phyloP scores from a whole-genome alignment of 2,329 filamentous ascomycete species.

The Salinomyces thailandicus region DNA sequence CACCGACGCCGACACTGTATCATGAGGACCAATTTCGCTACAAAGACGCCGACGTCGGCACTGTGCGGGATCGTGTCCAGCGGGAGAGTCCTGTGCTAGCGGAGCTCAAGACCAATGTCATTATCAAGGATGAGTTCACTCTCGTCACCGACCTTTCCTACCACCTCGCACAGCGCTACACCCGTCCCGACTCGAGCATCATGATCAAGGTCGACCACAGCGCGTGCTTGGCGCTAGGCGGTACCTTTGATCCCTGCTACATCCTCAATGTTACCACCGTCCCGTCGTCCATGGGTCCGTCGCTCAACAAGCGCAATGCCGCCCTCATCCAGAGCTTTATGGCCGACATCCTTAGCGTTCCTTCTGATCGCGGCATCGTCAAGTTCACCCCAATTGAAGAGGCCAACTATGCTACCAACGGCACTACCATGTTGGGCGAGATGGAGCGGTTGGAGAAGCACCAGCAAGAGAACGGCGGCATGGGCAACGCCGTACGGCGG shows the following conservation, averaged over 20 bases:
- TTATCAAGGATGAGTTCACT: slow-evolving; percentile 61
- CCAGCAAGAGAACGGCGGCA: slow-evolving; percentile 28
- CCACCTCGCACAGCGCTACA: slow-evolving; percentile 63
- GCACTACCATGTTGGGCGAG: slow-evolving; percentile 58
- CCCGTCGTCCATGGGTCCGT: slow-evolving; percentile 55
- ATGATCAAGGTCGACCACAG: slow-evolving; percentile 68
- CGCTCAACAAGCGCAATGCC: slow-evolving; percentile 72
- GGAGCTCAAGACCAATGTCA: slow-evolving; percentile 41
- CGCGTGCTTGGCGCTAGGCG: slow-evolving; percentile 62
- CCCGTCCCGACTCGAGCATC: slow-evolving; percentile 61
- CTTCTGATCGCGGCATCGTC: slow-evolving; percentile 57
- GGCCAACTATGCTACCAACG: slow-evolving; percentile 60
- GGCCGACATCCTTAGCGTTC: slow-evolving; percentile 57
- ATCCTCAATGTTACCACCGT: slow-evolving; percentile 63
- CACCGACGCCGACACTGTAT: too few species aligned
- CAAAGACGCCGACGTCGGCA: slow-evolving; percentile 18
- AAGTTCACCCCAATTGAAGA: slow-evolving; percentile 61
- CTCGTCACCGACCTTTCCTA: slow-evolving; percentile 65
- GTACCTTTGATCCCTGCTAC: slow-evolving; percentile 70
- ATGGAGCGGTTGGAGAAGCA: slow-evolving; percentile 49
- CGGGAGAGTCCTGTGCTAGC: slow-evolving; percentile 39
- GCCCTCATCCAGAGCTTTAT: slow-evolving; percentile 68
- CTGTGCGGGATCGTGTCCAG: slow-evolving; percentile 30
- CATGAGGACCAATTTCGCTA: slow-evolving; percentile 27
- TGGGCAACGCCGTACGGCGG: slow-evolving; percentile 32